Evolutionary conservation across 1,284 basidiomycete genomes (phyloP).

Genomic region (Exobasidium rhododendri): DNA sequence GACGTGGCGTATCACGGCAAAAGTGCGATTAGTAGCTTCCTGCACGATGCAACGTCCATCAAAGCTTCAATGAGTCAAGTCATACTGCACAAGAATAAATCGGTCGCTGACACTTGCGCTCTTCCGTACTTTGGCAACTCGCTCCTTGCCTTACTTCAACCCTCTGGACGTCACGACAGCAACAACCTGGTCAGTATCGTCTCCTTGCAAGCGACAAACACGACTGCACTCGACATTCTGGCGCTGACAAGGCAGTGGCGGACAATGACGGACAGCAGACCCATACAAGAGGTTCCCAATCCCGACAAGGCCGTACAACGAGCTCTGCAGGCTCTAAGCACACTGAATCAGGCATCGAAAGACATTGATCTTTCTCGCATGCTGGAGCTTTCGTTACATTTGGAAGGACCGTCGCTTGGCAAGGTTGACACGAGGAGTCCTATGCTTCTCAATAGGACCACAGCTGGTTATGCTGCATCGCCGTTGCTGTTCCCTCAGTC

Average conservation of each 20-base stretch:
- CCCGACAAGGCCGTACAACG: constrained; percentile 27
- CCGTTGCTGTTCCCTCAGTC: constrained; percentile 40
- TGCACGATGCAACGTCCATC: background rate
- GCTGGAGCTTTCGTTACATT: constrained; percentile 24
- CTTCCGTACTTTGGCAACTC: constrained; percentile 1
- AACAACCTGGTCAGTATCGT: background rate
- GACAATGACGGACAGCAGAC: background rate
- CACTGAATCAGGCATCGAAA: background rate
- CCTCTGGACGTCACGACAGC: background rate
- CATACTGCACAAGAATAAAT: background rate
- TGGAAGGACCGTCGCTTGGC: constrained; percentile 39
- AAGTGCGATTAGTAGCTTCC: background rate
- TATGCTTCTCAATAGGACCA: constrained; percentile 8
- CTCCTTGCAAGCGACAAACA: background rate
- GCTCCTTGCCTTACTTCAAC: background rate
- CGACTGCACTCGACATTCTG: background rate
- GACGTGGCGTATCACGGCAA: constrained; percentile 23
- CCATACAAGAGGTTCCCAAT: background rate
- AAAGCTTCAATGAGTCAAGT: constrained; percentile 1
- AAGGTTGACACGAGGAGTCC: constrained; percentile 30
- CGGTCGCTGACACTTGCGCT: background rate
- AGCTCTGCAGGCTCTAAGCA: constrained; percentile 22
- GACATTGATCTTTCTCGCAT: background rate
- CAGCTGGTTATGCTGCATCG: constrained; percentile 22
- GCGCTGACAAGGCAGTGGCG: background rate